Base-by-base conservation (phyloP, 2,329 filamentous ascomycete genomes). In the Orbilia blumenaviensis region DNA sequence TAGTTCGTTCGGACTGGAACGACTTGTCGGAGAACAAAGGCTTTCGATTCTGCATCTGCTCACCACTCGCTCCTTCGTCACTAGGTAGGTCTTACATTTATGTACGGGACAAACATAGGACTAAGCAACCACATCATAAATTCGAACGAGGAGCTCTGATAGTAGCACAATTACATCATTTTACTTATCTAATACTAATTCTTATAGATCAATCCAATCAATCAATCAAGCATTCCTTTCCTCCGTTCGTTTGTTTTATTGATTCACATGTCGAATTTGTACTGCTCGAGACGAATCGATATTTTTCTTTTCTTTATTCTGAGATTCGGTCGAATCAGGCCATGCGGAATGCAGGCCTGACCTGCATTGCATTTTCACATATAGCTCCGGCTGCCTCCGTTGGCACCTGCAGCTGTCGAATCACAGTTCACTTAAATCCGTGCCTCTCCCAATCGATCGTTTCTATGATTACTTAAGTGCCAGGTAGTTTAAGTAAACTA, bases 321-420 rank as follows among this genome's bases (percentile, higher is more conserved):
- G 21, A 60, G 16, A 7, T 58, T 21, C 21, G 32, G 10, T 41
- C 62, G 16, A 56, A 46, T 54, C 62, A 69, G 42, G 56, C 66
- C 66, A 71, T 71, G 56, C 66, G 66, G 66, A 46, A 71, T 63
- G 66, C 58, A 50, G 66, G 66, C 58, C 56, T 71, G 66, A 62
- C 66, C 36, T 69, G 54, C 66, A 62, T 69, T 69, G 66, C 66
- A 63, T 61, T 60, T 66, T 56, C 56, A 62, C 50, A 34, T 62
- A 69, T 41, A 42, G 18, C 41, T 23, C 38, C 9, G 14, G 66
- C 66, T 23, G 50, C 56, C 48, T 54, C 48, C 48, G 48, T 54
- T 54, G 48, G 48, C 48, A 36, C 48, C 48, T 54, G 48, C 48
- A 54, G 48, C 18, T n/a, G 32, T 25, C 52, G 52, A 56, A 56